phyloP scores from a whole-genome alignment of 2,329 filamentous ascomycete species.

The Fusarium ramigenum region DNA sequence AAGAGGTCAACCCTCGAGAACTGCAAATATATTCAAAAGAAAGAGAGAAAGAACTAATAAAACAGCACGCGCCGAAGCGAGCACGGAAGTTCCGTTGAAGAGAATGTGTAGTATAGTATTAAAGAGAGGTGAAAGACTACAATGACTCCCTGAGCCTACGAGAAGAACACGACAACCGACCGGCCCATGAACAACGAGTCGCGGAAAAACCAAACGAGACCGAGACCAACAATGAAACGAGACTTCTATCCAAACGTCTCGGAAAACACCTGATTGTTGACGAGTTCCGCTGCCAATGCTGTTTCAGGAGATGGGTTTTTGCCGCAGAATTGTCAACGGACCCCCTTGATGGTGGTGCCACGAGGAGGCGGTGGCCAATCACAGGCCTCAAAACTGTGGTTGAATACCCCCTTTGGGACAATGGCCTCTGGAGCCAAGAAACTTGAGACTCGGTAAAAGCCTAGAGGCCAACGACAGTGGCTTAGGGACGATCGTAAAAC shows the following conservation, averaged over 20 bases:
- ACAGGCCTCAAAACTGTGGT: slow-evolving; percentile 10
- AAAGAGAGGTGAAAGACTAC: slow-evolving; percentile 17
- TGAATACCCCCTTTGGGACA: slow-evolving; percentile 42
- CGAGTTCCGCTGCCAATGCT: slow-evolving; percentile 32
- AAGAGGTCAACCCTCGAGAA: slow-evolving; percentile 28
- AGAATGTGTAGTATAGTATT: slow-evolving; percentile 22
- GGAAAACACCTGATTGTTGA: slow-evolving; percentile 41
- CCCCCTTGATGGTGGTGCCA: slow-evolving; percentile 25
- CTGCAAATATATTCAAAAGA: slow-evolving; percentile 14
- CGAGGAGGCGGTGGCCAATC: slow-evolving; percentile 40
- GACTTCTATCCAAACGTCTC: slow-evolving; percentile 35
- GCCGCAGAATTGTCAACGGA: slow-evolving; percentile 31
- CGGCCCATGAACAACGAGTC: slow-evolving; percentile 1
- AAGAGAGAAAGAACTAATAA: slow-evolving; percentile 10
- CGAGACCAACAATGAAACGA: slow-evolving; percentile 38
- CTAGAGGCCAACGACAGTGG: slow-evolving; percentile 25
- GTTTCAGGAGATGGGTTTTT: slow-evolving; percentile 45
- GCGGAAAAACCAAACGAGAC: slow-evolving; percentile 25
- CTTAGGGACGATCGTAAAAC: slow-evolving; percentile 29
- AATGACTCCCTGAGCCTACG: background rate
- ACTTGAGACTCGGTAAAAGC: slow-evolving; percentile 26
- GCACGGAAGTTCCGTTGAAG: slow-evolving; percentile 17
- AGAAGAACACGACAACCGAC: slow-evolving; percentile 8
- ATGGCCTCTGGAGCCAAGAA: slow-evolving; percentile 31
- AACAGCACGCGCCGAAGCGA: slow-evolving; percentile 27